These are phyloP conservation scores for Corymbia citriodora DNA, from an alignment of 441 rosid species.

Conservation along the genomic window DNA sequence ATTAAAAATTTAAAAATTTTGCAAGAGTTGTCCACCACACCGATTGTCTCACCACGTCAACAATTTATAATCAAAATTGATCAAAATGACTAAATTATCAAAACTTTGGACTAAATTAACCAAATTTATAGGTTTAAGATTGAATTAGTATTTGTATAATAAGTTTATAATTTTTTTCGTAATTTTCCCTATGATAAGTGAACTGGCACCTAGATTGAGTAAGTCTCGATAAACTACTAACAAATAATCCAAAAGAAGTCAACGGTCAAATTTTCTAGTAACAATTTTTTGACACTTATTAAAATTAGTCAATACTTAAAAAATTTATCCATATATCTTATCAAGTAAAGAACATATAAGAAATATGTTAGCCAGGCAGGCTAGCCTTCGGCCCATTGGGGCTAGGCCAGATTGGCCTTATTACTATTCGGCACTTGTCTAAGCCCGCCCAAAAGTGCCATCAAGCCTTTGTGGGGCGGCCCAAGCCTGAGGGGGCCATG, in stretches of 20 bases:
- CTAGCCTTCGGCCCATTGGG: background rate
- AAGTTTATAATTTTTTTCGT: too few relatives aligned
- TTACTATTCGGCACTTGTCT: background rate
- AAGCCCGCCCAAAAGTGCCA: background rate
- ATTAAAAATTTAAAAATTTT: too few relatives aligned
- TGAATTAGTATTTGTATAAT: fast-evolving
- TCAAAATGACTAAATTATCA: background rate
- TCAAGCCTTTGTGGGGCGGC: background rate
- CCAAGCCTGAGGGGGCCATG: background rate
- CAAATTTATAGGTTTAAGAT: fast-evolving
- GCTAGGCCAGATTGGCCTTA: background rate
- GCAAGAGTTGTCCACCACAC: fast-evolving
- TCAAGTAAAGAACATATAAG: background rate
- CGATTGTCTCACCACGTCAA: background rate
- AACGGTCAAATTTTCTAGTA: background rate
- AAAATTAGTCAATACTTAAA: background rate
- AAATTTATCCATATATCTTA: background rate
- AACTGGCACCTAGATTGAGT: background rate
- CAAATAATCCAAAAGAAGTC: background rate
- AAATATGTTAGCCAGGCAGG: background rate
- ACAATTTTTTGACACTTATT: background rate
- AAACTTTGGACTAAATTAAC: too few relatives aligned
- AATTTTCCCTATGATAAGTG: fast-evolving
- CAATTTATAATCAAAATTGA: background rate
- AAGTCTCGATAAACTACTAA: background rate